Evolutionary conservation across 139 green algal species (phyloP).

Genomic region (Desmodesmus armatus): DNA sequence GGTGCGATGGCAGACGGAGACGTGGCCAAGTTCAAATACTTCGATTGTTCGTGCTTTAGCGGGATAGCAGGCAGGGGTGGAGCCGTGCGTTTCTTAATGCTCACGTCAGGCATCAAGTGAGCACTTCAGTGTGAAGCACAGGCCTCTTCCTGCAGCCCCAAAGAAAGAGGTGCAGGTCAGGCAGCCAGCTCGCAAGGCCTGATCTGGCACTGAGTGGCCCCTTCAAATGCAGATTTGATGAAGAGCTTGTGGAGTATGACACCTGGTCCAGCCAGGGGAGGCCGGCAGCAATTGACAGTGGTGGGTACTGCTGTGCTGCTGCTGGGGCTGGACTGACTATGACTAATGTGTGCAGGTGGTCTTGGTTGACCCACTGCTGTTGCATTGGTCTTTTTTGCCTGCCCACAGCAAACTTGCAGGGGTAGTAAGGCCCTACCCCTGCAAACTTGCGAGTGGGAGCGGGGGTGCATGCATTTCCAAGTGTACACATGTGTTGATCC

Average conservation of each 20-base stretch:
- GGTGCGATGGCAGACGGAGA: too few species aligned
- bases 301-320: neutral
- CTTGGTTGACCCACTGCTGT: neutral
- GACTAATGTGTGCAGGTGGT: neutral
- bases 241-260: neutral
- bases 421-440: too few species aligned
- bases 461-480: neutral
- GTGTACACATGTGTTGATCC: neutral
- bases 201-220: neutral
- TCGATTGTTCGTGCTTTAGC: neutral
- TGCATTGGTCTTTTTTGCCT: neutral
- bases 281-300: neutral
- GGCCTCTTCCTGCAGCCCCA: neutral
- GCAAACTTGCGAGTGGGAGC: neutral
- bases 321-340: neutral
- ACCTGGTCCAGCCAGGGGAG: neutral
- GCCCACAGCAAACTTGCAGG: too few species aligned
- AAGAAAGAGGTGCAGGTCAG: neutral
- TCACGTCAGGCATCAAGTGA: neutral
- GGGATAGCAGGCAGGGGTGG: neutral
- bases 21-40: conserved; percentile 4
- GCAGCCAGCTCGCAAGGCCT: neutral
- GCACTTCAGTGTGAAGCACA: neutral
- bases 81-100: neutral
- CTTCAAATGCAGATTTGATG: neutral